Conservation (phyloP, 331 rosid genomes). For the Pyrus hybrid region DNA sequence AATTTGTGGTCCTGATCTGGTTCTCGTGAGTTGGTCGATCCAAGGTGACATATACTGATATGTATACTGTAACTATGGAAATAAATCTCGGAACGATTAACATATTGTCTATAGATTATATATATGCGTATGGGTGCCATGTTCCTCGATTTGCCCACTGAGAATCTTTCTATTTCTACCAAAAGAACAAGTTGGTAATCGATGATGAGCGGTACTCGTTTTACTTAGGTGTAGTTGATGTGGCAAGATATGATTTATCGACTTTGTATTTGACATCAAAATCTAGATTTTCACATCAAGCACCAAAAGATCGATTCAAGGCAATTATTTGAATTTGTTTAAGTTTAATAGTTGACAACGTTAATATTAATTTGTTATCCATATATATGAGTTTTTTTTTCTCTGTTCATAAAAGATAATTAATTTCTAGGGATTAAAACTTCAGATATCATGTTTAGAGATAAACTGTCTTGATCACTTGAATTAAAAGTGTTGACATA, state of each 20-base stretch:
- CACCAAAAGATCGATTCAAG: not conserved
- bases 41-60: not conserved
- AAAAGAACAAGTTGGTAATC: not conserved
- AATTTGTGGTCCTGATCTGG: not conserved
- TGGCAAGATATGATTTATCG: not conserved
- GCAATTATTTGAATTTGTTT: not conserved
- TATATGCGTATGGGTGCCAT: not conserved
- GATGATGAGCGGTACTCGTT: not conserved
- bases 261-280: not conserved
- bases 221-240: not conserved
- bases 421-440: too few relatives aligned
- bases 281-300: not conserved
- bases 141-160: not conserved
- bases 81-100: too few relatives aligned
- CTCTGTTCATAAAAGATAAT: too few relatives aligned
- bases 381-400: not conserved
- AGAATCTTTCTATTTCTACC: not conserved
- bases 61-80: not conserved
- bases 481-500: too few relatives aligned
- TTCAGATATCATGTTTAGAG: too few relatives aligned
- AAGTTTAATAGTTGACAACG: not conserved
- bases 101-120: too few relatives aligned
- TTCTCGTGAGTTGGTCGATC: conserved; percentile 13
- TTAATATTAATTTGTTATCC: not conserved
- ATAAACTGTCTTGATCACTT: too few relatives aligned